phyloP scores from a whole-genome alignment of 1,284 basidiomycete genomes.

The Leccinum griseonigrum region DNA sequence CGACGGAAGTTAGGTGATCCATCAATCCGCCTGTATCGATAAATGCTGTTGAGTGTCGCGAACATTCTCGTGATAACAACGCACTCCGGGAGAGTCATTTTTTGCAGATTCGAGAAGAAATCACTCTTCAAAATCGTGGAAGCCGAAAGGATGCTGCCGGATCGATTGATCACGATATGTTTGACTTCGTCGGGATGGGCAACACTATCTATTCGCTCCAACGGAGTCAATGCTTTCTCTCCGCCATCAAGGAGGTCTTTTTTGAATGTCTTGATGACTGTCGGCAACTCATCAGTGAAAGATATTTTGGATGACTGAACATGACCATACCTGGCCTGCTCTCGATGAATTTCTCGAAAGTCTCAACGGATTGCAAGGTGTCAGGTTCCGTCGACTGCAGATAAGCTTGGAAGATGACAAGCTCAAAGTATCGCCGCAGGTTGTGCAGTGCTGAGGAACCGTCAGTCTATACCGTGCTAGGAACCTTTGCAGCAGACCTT shows the following conservation, averaged over 20 bases:
- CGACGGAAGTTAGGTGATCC: constrained; percentile 91
- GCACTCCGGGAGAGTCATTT: constrained; percentile 91
- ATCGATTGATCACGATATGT: constrained; percentile 80
- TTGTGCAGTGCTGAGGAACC: constrained; percentile 67
- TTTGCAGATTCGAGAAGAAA: constrained; percentile 94
- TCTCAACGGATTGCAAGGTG: constrained; percentile 73
- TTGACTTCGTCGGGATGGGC: constrained; percentile 89
- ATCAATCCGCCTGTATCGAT: constrained; percentile 72
- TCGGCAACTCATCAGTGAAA: constrained; percentile 2
- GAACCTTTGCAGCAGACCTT: constrained; percentile 48
- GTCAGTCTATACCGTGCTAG: neutral
- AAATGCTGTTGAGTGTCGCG: constrained; percentile 1
- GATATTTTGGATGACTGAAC: neutral
- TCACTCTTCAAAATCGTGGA: constrained; percentile 97
- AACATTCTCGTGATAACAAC: constrained; percentile 28
- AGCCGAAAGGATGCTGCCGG: constrained; percentile 86
- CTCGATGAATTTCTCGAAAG: constrained; percentile 80
- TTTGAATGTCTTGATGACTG: constrained; percentile 94
- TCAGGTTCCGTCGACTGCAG: constrained; percentile 85
- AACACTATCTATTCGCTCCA: constrained; percentile 78
- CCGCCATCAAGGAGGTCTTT: constrained; percentile 86
- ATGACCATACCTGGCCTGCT: constrained; percentile 65
- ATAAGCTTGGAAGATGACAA: constrained; percentile 95
- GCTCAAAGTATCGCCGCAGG: constrained; percentile 84
- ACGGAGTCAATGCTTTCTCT: constrained; percentile 78